Conservation (phyloP, 1,139 yeast species). For the Lizanozyma gosingica region DNA sequence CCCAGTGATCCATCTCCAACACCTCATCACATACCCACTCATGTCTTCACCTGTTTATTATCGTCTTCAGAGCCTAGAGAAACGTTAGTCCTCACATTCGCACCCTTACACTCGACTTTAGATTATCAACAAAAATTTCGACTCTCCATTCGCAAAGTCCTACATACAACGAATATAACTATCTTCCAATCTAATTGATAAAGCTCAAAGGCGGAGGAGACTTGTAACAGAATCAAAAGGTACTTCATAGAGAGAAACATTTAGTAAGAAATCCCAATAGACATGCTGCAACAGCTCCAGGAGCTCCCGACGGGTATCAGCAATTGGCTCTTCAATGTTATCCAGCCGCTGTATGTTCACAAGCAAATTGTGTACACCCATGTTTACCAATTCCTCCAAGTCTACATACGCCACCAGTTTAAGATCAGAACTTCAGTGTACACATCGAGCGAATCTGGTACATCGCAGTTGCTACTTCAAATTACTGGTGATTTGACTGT, state of each 20-base stretch:
- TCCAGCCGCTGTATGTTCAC: constrained; percentile 44
- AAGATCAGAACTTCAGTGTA: constrained; percentile 66
- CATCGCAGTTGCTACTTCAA: constrained; percentile 50
- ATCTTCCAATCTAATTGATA: too few species aligned
- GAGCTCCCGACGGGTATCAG: constrained; percentile 28
- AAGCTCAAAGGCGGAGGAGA: too few species aligned
- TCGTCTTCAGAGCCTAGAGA: too few species aligned
- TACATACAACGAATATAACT: too few species aligned
- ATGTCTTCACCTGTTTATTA: constrained; percentile 6
- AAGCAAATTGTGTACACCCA: constrained; percentile 53
- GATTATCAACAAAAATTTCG: too few species aligned
- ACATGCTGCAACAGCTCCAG: constrained; percentile 9
- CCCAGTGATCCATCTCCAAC: constrained; percentile 2
- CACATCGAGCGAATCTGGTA: constrained; percentile 49
- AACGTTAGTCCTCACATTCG: too few species aligned
- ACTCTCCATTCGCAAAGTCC: too few species aligned
- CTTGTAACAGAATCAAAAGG: too few species aligned
- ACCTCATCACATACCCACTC: constrained; percentile 25
- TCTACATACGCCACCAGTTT: constrained; percentile 32
- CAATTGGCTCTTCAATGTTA: constrained; percentile 36
- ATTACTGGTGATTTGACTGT: constrained; percentile 41
- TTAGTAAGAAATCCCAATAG: not conserved
- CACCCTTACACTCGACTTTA: too few species aligned
- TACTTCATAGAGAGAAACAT: not conserved
- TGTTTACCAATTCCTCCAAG: constrained; percentile 43